phyloP scores from a whole-genome alignment of 441 rosid species.

The Syzygium malaccense region DNA sequence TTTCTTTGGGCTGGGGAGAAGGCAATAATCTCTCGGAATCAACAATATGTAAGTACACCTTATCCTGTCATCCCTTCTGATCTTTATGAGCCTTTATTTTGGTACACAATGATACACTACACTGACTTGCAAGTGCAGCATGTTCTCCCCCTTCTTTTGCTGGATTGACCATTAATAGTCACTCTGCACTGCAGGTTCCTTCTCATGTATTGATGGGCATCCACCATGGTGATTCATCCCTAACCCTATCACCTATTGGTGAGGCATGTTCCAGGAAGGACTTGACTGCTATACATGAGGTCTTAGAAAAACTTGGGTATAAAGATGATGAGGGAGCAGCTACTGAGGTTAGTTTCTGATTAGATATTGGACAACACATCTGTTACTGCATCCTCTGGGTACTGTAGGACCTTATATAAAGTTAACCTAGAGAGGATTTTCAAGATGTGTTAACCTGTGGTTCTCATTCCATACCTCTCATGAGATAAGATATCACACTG shows the following conservation, averaged over 20 bases:
- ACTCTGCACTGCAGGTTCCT: slow-evolving; percentile 39
- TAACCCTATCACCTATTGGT: slow-evolving; percentile 63
- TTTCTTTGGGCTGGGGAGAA: neutral
- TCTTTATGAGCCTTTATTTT: neutral
- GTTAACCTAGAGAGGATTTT: neutral
- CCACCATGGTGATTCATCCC: slow-evolving; percentile 35
- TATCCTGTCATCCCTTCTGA: neutral
- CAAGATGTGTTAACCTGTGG: neutral
- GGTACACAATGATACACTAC: neutral
- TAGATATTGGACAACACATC: neutral
- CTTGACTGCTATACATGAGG: slow-evolving; percentile 73
- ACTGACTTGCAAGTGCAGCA: neutral
- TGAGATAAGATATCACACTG: neutral
- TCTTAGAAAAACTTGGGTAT: slow-evolving; percentile 70
- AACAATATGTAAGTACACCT: neutral
- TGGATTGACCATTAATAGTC: neutral
- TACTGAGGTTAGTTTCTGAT: slow-evolving; percentile 36
- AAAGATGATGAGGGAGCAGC: slow-evolving; percentile 86
- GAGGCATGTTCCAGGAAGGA: slow-evolving; percentile 78
- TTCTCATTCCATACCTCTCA: neutral
- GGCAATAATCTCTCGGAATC: neutral
- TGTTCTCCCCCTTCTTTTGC: neutral
- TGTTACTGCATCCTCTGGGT: neutral
- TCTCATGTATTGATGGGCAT: slow-evolving; percentile 82
- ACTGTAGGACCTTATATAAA: neutral